Conservation (phyloP, 352 stramenopile species). For the Phytopythium vexans region DNA sequence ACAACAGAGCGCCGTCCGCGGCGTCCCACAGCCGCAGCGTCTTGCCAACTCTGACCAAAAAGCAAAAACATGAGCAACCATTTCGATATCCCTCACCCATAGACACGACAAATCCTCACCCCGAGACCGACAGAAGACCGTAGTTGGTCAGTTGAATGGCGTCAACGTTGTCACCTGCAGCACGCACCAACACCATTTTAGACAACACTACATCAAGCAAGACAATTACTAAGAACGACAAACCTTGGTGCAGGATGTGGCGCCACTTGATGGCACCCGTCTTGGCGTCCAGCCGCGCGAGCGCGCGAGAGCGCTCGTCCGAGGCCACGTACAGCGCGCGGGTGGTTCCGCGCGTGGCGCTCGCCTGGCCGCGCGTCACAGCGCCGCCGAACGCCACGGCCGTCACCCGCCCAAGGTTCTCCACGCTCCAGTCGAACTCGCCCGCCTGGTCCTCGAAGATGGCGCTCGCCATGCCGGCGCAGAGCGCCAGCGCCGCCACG, state of each 20-base stretch:
- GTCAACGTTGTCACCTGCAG: conserved; percentile 54
- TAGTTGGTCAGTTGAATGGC: conserved; percentile 68
- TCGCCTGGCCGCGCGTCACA: conserved; percentile 36
- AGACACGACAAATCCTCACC: conserved; percentile 22
- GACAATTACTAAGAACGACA: neutral
- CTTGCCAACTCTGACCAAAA: conserved; percentile 30
- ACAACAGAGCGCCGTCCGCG: conserved; percentile 55
- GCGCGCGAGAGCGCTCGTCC: conserved; percentile 49
- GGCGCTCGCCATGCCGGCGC: conserved; percentile 16
- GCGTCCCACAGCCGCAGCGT: conserved; percentile 72
- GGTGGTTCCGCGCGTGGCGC: conserved; percentile 33
- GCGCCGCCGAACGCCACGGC: conserved; percentile 44
- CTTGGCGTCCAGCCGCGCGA: conserved; percentile 67
- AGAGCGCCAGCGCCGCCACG: conserved; percentile 21
- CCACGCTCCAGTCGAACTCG: conserved; percentile 72
- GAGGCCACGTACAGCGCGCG: conserved; percentile 70
- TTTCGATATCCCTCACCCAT: neutral
- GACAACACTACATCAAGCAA: neutral
- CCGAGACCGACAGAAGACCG: conserved; percentile 59
- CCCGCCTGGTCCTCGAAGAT: conserved; percentile 79
- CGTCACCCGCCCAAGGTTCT: conserved; percentile 57
- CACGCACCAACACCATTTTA: conserved; percentile 9
- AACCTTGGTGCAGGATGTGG: conserved; percentile 52
- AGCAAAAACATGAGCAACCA: conserved; percentile 10
- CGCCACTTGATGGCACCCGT: conserved; percentile 76